These are phyloP conservation scores for Pisolithus albus DNA, from an alignment of 768 basidiomycete species.

Conservation along the genomic window DNA sequence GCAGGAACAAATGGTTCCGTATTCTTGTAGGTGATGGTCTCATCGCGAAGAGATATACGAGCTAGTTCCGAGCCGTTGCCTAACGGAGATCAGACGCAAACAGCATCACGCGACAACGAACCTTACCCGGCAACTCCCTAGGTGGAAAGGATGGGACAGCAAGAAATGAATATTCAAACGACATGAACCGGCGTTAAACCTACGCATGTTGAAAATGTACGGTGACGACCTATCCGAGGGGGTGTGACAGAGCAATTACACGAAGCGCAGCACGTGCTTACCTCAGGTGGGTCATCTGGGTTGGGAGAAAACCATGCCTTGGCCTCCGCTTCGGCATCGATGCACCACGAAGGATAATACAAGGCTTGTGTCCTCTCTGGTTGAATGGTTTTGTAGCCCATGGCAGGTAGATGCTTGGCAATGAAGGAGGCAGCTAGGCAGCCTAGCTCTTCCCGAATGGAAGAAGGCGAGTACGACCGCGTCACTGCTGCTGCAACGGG, in stretches of 20 bases:
- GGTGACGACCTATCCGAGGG: constrained; percentile 24
- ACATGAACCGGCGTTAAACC: constrained; percentile 20
- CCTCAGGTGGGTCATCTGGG: constrained; percentile 22
- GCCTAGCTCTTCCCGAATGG: constrained; percentile 14
- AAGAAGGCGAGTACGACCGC: constrained; percentile 12
- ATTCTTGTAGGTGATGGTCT: constrained; percentile 16
- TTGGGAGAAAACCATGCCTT: constrained; percentile 22
- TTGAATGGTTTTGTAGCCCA: constrained; percentile 33
- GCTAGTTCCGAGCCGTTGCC: constrained; percentile 32
- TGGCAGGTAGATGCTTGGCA: constrained; percentile 32
- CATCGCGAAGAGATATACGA: constrained; percentile 32
- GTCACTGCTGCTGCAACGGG: constrained; percentile 24
- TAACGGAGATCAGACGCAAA: constrained; percentile 1
- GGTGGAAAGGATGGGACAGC: constrained; percentile 9
- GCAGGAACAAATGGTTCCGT: constrained; percentile 44
- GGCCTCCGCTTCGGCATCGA: constrained; percentile 47
- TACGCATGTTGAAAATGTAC: constrained; percentile 41
- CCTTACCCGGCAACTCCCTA: constrained; percentile 27
- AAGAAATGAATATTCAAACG: background rate
- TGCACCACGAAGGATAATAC: constrained; percentile 60
- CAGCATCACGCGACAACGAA: background rate
- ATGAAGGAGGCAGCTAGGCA: constrained; percentile 24
- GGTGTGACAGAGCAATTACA: constrained; percentile 2
- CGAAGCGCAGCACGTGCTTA: constrained; percentile 8
- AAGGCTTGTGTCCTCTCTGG: constrained; percentile 45